Percentiles rank a stretch among this genome's conserved stretches.
Conservation (phyloP, 345 rosid species). For the Hypericum perforatum region DNA sequence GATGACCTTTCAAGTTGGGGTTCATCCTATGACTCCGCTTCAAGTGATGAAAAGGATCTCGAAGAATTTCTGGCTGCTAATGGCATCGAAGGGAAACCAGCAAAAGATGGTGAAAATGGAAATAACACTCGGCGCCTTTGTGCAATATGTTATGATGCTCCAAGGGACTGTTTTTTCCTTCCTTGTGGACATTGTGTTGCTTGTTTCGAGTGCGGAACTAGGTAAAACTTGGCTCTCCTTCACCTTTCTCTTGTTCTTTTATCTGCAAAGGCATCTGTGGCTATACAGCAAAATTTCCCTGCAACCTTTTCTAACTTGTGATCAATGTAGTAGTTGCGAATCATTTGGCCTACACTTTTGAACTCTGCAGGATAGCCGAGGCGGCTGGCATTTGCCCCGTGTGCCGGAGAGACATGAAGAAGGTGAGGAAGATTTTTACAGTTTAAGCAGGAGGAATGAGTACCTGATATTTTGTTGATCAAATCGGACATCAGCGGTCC, state of each 20-base stretch:
- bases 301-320: too few species aligned
- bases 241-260: not conserved
- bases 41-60: conserved; percentile 57
- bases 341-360: not conserved
- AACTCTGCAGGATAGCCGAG: conserved; percentile 63
- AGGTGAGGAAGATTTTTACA: conserved; percentile 80
- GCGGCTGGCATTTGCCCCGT: conserved; percentile 74
- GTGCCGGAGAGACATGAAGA: conserved; percentile 77
- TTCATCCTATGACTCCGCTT: conserved; percentile 75
- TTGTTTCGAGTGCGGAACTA: conserved; percentile 81
- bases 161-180: conserved; percentile 97
- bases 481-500: too few species aligned
- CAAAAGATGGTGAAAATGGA: conserved; percentile 46
- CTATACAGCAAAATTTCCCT: not conserved
- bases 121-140: conserved; percentile 80
- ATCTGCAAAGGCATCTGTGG: conserved; percentile 1
- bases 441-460: conserved; percentile 22
- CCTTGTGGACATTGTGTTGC: conserved; percentile 96
- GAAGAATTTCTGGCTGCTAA: conserved; percentile 42
- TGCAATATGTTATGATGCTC: conserved; percentile 95
- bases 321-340: too few species aligned
- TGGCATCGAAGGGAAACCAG: conserved; percentile 31
- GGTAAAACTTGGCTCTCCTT: conserved; percentile 33
- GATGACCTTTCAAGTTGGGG: conserved; percentile 92
- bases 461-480: too few species aligned